Evolutionary conservation across 441 rosid genomes (phyloP).

Genomic region (Adansonia grandidieri): DNA sequence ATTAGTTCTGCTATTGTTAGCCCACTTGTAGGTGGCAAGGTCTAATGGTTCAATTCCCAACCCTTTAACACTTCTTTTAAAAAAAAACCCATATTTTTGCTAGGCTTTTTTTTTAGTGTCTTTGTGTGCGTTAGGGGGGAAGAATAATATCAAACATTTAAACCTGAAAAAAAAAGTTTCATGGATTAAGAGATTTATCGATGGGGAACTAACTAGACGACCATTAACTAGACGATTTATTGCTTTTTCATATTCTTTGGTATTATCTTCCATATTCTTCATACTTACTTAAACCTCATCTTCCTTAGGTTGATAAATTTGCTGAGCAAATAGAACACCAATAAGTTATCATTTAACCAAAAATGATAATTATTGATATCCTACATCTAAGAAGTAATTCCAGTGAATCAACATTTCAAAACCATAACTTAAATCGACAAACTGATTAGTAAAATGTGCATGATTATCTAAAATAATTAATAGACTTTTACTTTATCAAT

Average conservation of each 20-base stretch:
- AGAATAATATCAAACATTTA: background rate
- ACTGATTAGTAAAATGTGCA: background rate
- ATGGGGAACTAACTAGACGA: slow-evolving; percentile 56
- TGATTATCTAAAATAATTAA: background rate
- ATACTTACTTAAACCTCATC: slow-evolving; percentile 72
- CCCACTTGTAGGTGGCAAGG: background rate
- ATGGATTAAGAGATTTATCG: slow-evolving; percentile 22
- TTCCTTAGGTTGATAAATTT: slow-evolving; percentile 77
- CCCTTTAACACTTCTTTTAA: background rate
- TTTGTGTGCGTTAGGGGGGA: background rate
- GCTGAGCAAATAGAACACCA: slow-evolving; percentile 15
- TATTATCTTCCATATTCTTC: slow-evolving; percentile 53
- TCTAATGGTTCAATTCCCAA: background rate
- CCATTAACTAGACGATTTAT: slow-evolving; percentile 71
- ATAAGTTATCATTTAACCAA: slow-evolving; percentile 18
- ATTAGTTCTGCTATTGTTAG: background rate
- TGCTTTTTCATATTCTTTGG: slow-evolving; percentile 76
- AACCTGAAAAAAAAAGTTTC: background rate
- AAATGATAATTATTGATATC: background rate
- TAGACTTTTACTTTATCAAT: background rate
- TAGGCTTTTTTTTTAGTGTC: background rate
- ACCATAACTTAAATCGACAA: background rate
- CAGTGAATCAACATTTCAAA: background rate
- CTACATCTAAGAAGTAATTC: background rate
- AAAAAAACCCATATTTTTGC: too few relatives aligned